Conservation (phyloP, 495 filamentous ascomycete genomes). For the Aspergillus baeticus region DNA sequence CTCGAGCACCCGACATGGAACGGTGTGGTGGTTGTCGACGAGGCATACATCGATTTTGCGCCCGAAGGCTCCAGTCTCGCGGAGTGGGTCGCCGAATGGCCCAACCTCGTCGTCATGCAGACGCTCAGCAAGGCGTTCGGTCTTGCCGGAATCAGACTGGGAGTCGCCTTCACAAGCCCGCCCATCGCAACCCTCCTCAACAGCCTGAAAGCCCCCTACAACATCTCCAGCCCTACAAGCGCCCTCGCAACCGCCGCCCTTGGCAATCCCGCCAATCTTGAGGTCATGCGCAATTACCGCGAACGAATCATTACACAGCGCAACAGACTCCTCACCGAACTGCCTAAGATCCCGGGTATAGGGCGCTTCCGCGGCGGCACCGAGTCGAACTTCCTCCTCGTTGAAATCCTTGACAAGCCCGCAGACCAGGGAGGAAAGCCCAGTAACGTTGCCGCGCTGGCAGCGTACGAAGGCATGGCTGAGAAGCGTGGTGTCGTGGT, state of each 20-base stretch:
- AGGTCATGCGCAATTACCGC: constrained; percentile 67
- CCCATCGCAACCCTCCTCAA: constrained; percentile 75
- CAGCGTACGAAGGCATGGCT: constrained; percentile 78
- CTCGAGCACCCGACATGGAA: constrained; percentile 93
- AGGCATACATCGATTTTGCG: constrained; percentile 96
- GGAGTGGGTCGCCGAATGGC: constrained; percentile 90
- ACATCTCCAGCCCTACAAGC: constrained; percentile 81
- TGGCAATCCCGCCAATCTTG: constrained; percentile 54
- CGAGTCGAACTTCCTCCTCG: constrained; percentile 85
- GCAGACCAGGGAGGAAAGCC: constrained; percentile 60
- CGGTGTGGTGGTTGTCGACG: constrained; percentile 88
- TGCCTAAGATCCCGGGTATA: constrained; percentile 74
- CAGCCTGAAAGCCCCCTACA: constrained; percentile 92
- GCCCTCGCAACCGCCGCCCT: constrained; percentile 77
- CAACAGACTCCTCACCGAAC: constrained; percentile 66
- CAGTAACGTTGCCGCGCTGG: constrained; percentile 73
- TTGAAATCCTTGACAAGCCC: constrained; percentile 75
- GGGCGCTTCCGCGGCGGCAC: constrained; percentile 78
- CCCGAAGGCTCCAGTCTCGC: constrained; percentile 76
- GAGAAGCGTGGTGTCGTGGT: constrained; percentile 90
- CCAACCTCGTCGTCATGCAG: constrained; percentile 98
- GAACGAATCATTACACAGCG: constrained; percentile 72
- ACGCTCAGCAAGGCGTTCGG: constrained; percentile 96
- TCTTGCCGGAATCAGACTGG: constrained; percentile 85
- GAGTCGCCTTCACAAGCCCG: constrained; percentile 66